Percentiles rank a stretch among this genome's conserved stretches.
These are phyloP conservation scores for Trichoderma gamsii DNA, from an alignment of 495 filamentous ascomycete genomes.

Conservation along the genomic window DNA sequence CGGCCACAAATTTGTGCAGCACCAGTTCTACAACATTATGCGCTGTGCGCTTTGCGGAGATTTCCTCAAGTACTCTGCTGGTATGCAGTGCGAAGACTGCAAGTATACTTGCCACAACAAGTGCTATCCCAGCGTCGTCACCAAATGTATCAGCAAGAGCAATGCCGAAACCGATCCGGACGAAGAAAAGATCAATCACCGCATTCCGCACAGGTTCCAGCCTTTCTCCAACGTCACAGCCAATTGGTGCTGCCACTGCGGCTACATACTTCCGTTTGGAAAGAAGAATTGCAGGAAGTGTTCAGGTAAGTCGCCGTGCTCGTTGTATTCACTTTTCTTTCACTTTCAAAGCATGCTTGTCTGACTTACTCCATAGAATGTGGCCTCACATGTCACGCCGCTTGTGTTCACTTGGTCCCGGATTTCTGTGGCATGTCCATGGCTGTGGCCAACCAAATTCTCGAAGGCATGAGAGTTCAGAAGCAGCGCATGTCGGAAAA, in stretches of 20 bases:
- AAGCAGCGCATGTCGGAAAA: slow-evolving; percentile 57
- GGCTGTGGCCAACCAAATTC: slow-evolving; percentile 90
- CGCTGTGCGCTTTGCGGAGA: slow-evolving; percentile 97
- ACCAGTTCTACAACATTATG: slow-evolving; percentile 99
- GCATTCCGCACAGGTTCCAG: slow-evolving; percentile 95
- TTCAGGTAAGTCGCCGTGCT: slow-evolving; percentile 53
- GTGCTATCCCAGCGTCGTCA: slow-evolving; percentile 95
- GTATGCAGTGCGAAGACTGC: slow-evolving; percentile 99
- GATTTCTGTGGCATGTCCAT: slow-evolving; percentile 99
- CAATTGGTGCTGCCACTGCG: slow-evolving; percentile 99
- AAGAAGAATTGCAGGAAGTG: slow-evolving; percentile 92
- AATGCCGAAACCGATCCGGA: slow-evolving; percentile 97
- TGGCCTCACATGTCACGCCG: slow-evolving; percentile 79
- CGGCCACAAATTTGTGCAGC: slow-evolving; percentile 94
- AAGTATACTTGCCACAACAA: slow-evolving; percentile 98
- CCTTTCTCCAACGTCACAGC: slow-evolving; percentile 92
- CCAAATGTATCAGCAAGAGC: slow-evolving; percentile 99
- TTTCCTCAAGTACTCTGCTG: slow-evolving; percentile 95
- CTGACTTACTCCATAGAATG: slow-evolving; percentile 58
- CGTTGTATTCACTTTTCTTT: slow-evolving; percentile 14
- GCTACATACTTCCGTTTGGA: slow-evolving; percentile 93
- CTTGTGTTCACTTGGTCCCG: slow-evolving; percentile 91
- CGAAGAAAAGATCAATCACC: slow-evolving; percentile 98
- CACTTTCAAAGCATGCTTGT: background rate
- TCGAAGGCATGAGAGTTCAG: slow-evolving; percentile 58